phyloP scores from a whole-genome alignment of 768 basidiomycete species.

The Lentinus brumalis region DNA sequence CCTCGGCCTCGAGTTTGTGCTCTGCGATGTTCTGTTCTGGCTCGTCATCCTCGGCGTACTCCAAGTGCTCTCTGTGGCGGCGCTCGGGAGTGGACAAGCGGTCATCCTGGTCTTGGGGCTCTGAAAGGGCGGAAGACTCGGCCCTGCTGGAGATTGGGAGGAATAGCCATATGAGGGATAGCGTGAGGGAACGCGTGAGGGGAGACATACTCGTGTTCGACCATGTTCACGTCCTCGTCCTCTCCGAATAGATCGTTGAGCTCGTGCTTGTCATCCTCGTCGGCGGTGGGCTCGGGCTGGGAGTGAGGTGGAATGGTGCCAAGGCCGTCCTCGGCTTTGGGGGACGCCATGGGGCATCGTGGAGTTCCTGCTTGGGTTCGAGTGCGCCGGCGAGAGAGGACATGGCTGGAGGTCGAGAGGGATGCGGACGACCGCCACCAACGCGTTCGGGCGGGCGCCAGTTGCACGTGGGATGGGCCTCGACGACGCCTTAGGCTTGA shows the following conservation, averaged over 20 bases:
- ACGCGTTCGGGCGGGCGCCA: not conserved
- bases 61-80: constrained; percentile 62
- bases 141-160: constrained; percentile 21
- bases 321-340: constrained; percentile 5
- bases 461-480: not conserved
- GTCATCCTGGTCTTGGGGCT: constrained; percentile 50
- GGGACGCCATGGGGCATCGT: not conserved
- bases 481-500: not conserved
- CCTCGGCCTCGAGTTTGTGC: constrained; percentile 64
- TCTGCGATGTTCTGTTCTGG: constrained; percentile 52
- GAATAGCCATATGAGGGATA: not conserved
- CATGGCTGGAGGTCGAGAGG: constrained; percentile 7
- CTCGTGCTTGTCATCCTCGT: constrained; percentile 45
- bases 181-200: not conserved
- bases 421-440: not conserved
- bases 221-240: constrained; percentile 50
- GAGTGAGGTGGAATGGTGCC: constrained; percentile 4
- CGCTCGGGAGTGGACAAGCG: constrained; percentile 63
- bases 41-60: constrained; percentile 75
- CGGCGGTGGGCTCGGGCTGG: constrained; percentile 4
- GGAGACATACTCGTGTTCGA: constrained; percentile 50
- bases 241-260: constrained; percentile 85
- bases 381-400: constrained; percentile 29
- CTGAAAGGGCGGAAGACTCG: constrained; percentile 28
- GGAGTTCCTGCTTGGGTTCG: not conserved